phyloP scores from a whole-genome alignment of 2,329 filamentous ascomycete genomes.

The Remersonia thermophila region DNA sequence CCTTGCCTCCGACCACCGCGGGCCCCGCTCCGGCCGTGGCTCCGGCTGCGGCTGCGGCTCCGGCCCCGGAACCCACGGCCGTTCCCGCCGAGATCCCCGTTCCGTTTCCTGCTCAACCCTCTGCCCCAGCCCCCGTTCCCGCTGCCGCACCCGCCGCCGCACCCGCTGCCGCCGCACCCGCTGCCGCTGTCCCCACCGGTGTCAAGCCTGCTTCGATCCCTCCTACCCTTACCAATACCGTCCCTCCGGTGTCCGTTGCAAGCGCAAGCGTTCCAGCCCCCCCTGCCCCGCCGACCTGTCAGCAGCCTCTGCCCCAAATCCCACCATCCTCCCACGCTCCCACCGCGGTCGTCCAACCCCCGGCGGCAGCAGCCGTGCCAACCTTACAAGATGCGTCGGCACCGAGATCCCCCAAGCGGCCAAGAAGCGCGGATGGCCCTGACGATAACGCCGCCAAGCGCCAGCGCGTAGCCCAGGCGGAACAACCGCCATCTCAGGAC shows the following conservation, averaged over 20 bases:
- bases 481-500: neutral
- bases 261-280: neutral
- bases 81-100: neutral
- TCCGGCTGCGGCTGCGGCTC: neutral
- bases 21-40: neutral
- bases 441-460: conserved; percentile 14
- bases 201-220: neutral
- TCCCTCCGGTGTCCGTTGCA: neutral
- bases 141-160: neutral
- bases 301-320: neutral
- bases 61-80: neutral
- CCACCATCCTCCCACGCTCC: neutral
- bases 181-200: neutral
- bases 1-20: too few species aligned
- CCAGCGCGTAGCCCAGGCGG: conserved; percentile 12
- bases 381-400: neutral
- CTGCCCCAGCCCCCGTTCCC: neutral
- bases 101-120: too few species aligned
- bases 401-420: conserved; percentile 15
- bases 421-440: conserved; percentile 12
- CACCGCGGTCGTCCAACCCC: neutral
- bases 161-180: neutral
- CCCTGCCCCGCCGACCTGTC: neutral
- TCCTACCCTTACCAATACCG: neutral
- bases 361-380: conserved; percentile 1